Conservation (phyloP, 176 grass and related monocot species). For the Tillandsia fasciculata region DNA sequence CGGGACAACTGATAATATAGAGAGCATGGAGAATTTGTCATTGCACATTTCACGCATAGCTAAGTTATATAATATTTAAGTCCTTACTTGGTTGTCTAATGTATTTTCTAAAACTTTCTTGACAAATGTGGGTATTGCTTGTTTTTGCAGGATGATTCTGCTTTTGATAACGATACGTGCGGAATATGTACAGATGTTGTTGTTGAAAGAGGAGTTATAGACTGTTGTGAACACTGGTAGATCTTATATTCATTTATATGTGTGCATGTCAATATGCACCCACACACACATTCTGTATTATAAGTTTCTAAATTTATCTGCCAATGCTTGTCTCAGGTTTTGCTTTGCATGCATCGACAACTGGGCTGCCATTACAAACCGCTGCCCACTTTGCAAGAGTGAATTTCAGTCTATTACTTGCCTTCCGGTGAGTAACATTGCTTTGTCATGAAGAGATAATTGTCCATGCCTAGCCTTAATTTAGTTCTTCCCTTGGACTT, state of each 20-base stretch:
- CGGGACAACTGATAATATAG: too few species aligned
- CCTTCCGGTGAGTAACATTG: slow-evolving; percentile 53
- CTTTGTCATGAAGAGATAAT: neutral
- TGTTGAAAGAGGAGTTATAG: slow-evolving; percentile 69
- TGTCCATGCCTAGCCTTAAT: neutral
- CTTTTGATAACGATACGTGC: slow-evolving; percentile 51
- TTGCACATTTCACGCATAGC: neutral
- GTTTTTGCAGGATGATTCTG: slow-evolving; percentile 50
- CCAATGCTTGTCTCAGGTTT: slow-evolving; percentile 40
- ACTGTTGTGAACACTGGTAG: slow-evolving; percentile 88
- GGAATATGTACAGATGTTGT: slow-evolving; percentile 75
- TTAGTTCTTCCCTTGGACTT: too few species aligned
- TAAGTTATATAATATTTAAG: neutral
- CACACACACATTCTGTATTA: neutral
- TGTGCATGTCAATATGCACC: neutral
- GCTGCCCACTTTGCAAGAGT: slow-evolving; percentile 79
- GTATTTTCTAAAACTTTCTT: neutral
- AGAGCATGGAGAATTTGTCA: too few species aligned
- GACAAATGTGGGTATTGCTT: neutral
- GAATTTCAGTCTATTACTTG: slow-evolving; percentile 73
- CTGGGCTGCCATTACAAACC: slow-evolving; percentile 86
- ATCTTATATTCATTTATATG: too few species aligned
- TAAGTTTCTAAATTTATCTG: too few species aligned
- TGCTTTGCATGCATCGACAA: slow-evolving; percentile 96
- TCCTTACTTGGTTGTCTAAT: neutral